These are phyloP conservation scores for Aegilops speltoides DNA, from an alignment of 176 grass and related monocot genomes.

Conservation along the genomic window DNA sequence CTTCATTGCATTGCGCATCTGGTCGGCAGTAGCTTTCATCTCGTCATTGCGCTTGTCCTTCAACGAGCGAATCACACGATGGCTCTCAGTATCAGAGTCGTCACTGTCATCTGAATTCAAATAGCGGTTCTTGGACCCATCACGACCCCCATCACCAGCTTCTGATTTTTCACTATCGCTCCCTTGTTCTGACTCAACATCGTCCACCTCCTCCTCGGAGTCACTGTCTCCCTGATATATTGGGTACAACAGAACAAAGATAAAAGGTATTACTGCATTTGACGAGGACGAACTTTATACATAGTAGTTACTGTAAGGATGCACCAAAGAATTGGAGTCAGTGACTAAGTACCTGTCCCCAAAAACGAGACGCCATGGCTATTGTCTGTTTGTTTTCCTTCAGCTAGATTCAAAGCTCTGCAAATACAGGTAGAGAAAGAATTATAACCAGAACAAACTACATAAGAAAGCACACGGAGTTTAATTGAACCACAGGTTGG, in stretches of 20 bases:
- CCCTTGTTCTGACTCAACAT: conserved; percentile 38
- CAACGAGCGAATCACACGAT: conserved; percentile 68
- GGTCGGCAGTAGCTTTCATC: conserved; percentile 72
- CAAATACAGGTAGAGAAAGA: background rate
- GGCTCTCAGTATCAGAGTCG: conserved; percentile 61
- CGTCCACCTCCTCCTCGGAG: conserved; percentile 68
- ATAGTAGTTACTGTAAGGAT: background rate
- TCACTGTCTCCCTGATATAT: conserved; percentile 71
- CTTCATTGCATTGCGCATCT: conserved; percentile 95
- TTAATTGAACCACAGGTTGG: background rate
- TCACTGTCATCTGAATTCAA: conserved; percentile 59
- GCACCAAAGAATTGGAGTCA: background rate
- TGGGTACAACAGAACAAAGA: background rate
- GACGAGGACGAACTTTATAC: background rate
- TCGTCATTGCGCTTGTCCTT: conserved; percentile 88
- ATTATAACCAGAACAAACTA: background rate
- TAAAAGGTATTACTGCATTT: background rate
- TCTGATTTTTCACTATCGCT: conserved; percentile 36
- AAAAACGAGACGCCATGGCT: conserved; percentile 86
- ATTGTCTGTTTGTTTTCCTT: conserved; percentile 7
- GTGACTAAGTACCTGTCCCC: conserved; percentile 49
- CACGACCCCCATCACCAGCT: conserved; percentile 8
- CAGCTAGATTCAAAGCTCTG: conserved; percentile 19
- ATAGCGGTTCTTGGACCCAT: conserved; percentile 45
- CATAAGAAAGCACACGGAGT: background rate